These are phyloP conservation scores for Rosa persica DNA, from an alignment of 306 rosid species.

Conservation along the genomic window DNA sequence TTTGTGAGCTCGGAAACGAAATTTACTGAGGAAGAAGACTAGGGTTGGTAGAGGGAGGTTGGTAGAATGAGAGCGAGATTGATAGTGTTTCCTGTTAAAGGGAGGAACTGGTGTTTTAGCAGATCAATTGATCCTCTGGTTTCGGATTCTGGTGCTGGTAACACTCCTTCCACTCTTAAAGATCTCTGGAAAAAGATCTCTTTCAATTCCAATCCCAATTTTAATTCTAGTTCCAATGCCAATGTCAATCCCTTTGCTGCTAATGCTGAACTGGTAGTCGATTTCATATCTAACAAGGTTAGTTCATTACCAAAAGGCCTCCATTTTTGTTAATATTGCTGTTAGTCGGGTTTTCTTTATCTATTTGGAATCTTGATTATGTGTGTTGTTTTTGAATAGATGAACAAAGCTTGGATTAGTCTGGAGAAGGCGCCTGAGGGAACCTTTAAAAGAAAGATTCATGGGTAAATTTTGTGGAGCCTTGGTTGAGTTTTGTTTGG, in stretches of 20 bases:
- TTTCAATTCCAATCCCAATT: slow-evolving; percentile 44
- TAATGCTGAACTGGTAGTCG: slow-evolving; percentile 61
- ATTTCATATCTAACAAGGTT: slow-evolving; percentile 68
- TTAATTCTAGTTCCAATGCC: slow-evolving; percentile 37
- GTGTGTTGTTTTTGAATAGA: slow-evolving; percentile 34
- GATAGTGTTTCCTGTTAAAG: slow-evolving; percentile 80
- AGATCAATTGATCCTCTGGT: slow-evolving; percentile 51
- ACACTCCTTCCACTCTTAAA: slow-evolving; percentile 56
- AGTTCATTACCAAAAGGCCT: not conserved
- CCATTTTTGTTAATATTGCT: not conserved
- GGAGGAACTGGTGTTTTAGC: slow-evolving; percentile 82
- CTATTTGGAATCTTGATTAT: not conserved
- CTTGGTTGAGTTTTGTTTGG: not conserved
- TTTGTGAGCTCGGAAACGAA: not conserved
- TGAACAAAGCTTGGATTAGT: slow-evolving; percentile 76
- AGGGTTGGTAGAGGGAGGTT: not conserved
- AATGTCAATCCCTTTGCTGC: slow-evolving; percentile 37
- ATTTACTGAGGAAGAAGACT: not conserved
- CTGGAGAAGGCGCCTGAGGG: slow-evolving; percentile 72
- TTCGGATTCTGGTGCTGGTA: slow-evolving; percentile 38
- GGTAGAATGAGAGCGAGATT: slow-evolving; percentile 73
- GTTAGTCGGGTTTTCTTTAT: not conserved
- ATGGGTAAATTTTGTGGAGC: slow-evolving; percentile 42
- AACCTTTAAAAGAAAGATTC: slow-evolving; percentile 67
- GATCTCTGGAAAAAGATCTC: slow-evolving; percentile 52